These are phyloP conservation scores for Phytophthora pini DNA, from an alignment of 352 stramenopile species.

Conservation along the genomic window DNA sequence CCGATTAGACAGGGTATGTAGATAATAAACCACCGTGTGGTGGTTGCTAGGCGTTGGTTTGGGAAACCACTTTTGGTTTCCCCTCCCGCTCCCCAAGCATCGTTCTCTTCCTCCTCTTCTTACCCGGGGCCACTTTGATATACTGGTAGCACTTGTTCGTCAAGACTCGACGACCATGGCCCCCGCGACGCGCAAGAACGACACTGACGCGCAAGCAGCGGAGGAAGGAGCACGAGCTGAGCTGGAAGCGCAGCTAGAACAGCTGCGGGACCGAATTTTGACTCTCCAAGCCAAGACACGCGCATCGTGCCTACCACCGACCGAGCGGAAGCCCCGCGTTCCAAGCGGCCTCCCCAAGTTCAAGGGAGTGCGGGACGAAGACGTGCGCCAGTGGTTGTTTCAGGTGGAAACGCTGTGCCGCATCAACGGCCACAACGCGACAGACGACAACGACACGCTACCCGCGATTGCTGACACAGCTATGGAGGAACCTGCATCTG, in stretches of 20 bases:
- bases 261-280: slow-evolving; percentile 3
- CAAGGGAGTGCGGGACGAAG: slow-evolving; percentile 17
- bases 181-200: slow-evolving; percentile 8
- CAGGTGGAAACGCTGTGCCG: slow-evolving; percentile 23
- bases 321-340: slow-evolving; percentile 10
- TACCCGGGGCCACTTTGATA: background rate
- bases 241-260: slow-evolving; percentile 7
- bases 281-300: background rate
- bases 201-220: background rate
- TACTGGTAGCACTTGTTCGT: slow-evolving; percentile 30
- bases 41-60: too few relatives aligned
- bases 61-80: too few relatives aligned
- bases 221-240: slow-evolving; percentile 5
- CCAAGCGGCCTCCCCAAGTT: slow-evolving; percentile 16
- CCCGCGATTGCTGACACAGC: slow-evolving; percentile 10
- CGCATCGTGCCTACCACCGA: background rate
- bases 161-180: slow-evolving; percentile 8
- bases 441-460: slow-evolving; percentile 11
- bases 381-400: slow-evolving; percentile 26
- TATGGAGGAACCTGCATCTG: slow-evolving; percentile 22
- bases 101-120: too few relatives aligned
- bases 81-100: too few relatives aligned
- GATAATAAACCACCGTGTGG: too few relatives aligned
- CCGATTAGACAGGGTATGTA: too few relatives aligned
- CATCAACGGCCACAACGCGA: slow-evolving; percentile 1